Evolutionary conservation across 2,329 filamentous ascomycete species (phyloP).

Genomic region (Xylariaceae sp.): DNA sequence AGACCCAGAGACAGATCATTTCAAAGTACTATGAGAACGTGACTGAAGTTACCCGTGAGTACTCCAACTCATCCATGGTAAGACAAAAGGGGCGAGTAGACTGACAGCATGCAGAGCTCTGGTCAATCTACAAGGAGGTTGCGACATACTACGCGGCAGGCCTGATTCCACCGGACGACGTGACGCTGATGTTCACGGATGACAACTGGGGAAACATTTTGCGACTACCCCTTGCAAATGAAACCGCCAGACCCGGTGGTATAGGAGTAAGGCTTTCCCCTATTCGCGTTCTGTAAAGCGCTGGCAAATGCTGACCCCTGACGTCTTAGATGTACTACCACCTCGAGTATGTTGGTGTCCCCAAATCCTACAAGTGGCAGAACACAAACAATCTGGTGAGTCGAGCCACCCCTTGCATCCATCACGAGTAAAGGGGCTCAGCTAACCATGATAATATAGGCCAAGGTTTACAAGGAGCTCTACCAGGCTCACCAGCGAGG

Average conservation of each 20-base stretch:
- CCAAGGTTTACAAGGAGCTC: constrained; percentile 41
- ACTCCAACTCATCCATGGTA: not conserved
- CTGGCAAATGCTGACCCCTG: not conserved
- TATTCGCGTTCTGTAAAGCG: not conserved
- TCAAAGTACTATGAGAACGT: constrained; percentile 44
- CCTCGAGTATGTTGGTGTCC: constrained; percentile 48
- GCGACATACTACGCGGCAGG: constrained; percentile 49
- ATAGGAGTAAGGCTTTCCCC: constrained; percentile 45
- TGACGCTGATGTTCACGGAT: constrained; percentile 64
- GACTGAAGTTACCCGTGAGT: constrained; percentile 40
- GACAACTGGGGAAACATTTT: constrained; percentile 65
- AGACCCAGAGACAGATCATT: constrained; percentile 50
- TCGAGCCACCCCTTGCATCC: not conserved
- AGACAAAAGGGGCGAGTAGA: not conserved
- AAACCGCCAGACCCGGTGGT: constrained; percentile 55
- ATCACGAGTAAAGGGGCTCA: not conserved
- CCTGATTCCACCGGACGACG: constrained; percentile 50
- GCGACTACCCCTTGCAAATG: constrained; percentile 54
- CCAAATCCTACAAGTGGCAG: constrained; percentile 53
- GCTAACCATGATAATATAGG: constrained; percentile 2
- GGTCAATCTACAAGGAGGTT: constrained; percentile 63
- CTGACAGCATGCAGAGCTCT: constrained; percentile 42
- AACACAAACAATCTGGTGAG: constrained; percentile 60
- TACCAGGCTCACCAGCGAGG: constrained; percentile 53
- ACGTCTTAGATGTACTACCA: constrained; percentile 47